Evolutionary conservation across 2,329 filamentous ascomycete genomes (phyloP).

Genomic region (Beauveria sp.): DNA sequence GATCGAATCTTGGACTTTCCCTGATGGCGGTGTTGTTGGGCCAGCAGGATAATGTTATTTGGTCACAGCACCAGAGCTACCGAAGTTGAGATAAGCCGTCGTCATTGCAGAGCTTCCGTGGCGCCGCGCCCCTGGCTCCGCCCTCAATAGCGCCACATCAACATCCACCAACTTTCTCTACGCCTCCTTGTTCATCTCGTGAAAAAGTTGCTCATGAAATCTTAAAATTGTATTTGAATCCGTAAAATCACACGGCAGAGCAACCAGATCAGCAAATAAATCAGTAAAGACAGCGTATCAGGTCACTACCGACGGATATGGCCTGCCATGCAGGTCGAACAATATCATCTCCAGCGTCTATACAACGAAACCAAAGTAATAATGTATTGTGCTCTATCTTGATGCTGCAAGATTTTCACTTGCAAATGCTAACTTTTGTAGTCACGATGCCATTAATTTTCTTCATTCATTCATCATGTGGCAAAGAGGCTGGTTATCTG

Average conservation of each 20-base stretch:
- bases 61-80: neutral
- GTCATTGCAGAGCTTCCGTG: neutral
- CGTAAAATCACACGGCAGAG: too few species aligned
- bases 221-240: too few species aligned
- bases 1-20: neutral
- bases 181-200: neutral
- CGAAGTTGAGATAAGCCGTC: neutral
- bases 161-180: neutral
- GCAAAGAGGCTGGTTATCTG: conserved; percentile 11
- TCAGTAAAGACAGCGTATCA: neutral
- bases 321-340: neutral
- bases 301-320: neutral
- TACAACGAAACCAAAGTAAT: neutral
- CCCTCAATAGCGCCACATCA: neutral
- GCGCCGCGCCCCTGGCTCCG: neutral
- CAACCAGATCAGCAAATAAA: neutral
- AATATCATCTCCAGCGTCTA: neutral
- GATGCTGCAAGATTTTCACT: neutral
- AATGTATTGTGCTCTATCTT: conserved; percentile 12
- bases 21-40: neutral
- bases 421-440: conserved; percentile 7
- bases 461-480: conserved; percentile 8
- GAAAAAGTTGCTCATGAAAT: too few species aligned
- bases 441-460: conserved; percentile 3
- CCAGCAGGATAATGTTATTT: neutral